Conservation (phyloP, 179 eudicot species). For the Heliamphora pulchella region DNA sequence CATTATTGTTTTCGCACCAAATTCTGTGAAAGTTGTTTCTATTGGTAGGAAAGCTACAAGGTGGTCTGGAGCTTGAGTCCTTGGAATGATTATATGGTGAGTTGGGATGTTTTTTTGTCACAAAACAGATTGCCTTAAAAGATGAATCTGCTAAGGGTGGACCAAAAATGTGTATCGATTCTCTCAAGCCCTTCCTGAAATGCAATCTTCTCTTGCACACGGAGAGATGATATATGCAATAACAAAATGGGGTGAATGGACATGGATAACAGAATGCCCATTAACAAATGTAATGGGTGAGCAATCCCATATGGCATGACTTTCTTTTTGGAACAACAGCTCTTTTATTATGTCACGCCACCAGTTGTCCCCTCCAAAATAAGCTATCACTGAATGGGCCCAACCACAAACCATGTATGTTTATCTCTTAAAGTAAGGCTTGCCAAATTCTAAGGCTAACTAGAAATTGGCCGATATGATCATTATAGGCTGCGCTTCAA, state of each 20-base stretch:
- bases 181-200: too few relatives aligned
- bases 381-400: neutral
- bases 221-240: neutral
- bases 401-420: neutral
- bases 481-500: too few relatives aligned
- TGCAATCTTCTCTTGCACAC: too few relatives aligned
- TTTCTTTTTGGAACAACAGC: neutral
- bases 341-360: neutral
- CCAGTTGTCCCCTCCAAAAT: neutral
- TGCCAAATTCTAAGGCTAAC: too few relatives aligned
- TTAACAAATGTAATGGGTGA: neutral
- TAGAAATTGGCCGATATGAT: too few relatives aligned
- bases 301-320: neutral
- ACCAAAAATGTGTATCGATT: too few relatives aligned
- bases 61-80: neutral
- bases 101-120: neutral
- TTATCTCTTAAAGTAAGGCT: too few relatives aligned
- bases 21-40: neutral
- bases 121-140: neutral
- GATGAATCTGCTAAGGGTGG: neutral
- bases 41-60: neutral
- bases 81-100: neutral
- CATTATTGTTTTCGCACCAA: neutral
- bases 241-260: neutral
- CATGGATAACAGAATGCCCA: neutral